Conservation (phyloP, 75 land plant species). For the Cupressus sempervirens region DNA sequence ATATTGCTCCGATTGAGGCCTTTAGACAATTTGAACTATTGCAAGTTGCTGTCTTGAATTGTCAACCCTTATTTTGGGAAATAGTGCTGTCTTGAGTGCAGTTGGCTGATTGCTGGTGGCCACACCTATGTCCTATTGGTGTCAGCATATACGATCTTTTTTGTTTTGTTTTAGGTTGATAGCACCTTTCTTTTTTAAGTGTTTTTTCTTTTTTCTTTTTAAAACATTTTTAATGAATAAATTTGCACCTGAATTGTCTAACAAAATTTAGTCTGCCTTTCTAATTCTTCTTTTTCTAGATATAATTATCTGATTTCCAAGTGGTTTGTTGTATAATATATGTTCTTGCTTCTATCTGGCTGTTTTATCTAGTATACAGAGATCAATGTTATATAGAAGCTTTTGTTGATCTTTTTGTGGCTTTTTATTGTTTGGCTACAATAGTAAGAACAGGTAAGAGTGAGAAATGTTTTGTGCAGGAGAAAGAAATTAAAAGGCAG, state of each 20-base stretch:
- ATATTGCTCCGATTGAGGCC: not conserved
- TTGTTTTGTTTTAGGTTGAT: not conserved
- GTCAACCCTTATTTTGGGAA: not conserved
- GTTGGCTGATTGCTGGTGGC: not conserved
- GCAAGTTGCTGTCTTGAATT: not conserved
- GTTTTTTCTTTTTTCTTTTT: no score
- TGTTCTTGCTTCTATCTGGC: not conserved
- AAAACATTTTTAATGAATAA: no score
- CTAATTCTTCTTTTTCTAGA: not conserved
- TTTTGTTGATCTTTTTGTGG: not conserved
- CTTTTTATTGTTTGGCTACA: not conserved
- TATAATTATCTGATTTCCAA: not conserved
- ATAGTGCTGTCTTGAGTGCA: not conserved
- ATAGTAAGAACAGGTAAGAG: not conserved
- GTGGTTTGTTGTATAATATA: not conserved
- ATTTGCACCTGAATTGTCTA: no score
- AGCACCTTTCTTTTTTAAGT: not conserved
- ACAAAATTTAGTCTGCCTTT: not conserved
- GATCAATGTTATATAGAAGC: not conserved
- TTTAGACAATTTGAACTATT: no score
- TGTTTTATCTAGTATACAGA: not conserved
- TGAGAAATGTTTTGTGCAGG: conserved; percentile 18
- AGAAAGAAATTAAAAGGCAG: conserved; percentile 53
- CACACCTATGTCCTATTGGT: not conserved
- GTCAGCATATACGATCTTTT: not conserved